Evolutionary conservation across 495 filamentous ascomycete species (phyloP), one percentile per base, ranked within the genome.

Genomic region (Tetracladium setigerum): DNA sequence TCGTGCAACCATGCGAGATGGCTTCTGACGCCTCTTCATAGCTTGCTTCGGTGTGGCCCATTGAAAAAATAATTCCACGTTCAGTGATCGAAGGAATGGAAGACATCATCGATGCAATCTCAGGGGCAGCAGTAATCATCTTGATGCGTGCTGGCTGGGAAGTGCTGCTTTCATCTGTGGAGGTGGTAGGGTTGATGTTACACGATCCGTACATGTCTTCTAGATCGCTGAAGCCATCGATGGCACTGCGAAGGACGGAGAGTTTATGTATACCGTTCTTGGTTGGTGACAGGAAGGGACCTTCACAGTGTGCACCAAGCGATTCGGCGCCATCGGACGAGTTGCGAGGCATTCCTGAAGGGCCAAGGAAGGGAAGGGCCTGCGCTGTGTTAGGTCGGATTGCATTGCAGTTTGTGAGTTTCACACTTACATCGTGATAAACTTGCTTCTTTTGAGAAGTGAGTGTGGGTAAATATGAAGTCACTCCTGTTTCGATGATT

Each of bases 221-320:
- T 5, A 91, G 66, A 51, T 83, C 78, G 9, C 64, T 50, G 44
- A 82, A 70, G 40, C 62, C 73, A 30, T 71, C 58, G 8, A 59
- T 35, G 31, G 76, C 70, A 31, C 62, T 48, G 30, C 69, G 78
- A 15, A 94, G 71, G 14, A 86, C 82, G 36, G 77, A 71, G 13
- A 68, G 55, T 55, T 85, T 83, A 67, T 91, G 81, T 46, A 89
- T 78, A 44, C 85, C 88, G 53, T 87, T 76, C 66, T 86, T 76
- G 46, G 70, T 60, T 44, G 81, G 74, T 60, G 61, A 83, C 44
- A 95, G 71, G 67, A 90, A 95, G 0, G 88, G 87, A 0, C 88
- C 88, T 71, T 95, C 87, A 57, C 80, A 78, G 57, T 95, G 88
- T 4, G 87, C 87, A 2, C 87, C 87, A 5, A 95, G 78, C 1